Evolutionary conservation across 257 asterid genomes (phyloP).

Genomic region (Perilla frutescens): DNA sequence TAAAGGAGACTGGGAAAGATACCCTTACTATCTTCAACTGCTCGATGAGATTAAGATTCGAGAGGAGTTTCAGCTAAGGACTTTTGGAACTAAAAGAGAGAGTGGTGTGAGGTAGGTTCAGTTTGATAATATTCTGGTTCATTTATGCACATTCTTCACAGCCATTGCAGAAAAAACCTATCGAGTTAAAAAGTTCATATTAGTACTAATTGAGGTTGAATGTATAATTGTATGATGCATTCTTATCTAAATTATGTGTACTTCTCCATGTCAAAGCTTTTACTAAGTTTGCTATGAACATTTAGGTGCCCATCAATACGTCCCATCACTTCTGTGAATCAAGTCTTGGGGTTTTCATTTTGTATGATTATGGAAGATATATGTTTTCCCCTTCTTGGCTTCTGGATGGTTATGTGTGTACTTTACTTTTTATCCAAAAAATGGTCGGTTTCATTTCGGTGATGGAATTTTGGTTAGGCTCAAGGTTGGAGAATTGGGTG

Average conservation of each 20-base stretch:
- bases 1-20: conserved; percentile 90
- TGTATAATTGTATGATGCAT: background rate
- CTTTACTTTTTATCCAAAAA: background rate
- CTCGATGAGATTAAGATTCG: conserved; percentile 89
- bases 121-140: background rate
- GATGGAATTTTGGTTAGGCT: conserved; percentile 48
- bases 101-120: conserved; percentile 79
- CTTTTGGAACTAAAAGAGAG: conserved; percentile 90
- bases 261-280: background rate
- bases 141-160: background rate
- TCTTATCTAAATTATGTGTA: background rate
- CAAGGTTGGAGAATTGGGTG: conserved; percentile 81
- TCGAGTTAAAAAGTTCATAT: conserved; percentile 16
- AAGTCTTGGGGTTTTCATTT: background rate
- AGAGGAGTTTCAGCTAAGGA: conserved; percentile 89
- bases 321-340: too few relatives aligned
- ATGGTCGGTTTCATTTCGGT: background rate
- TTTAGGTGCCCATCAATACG: too few relatives aligned
- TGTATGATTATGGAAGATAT: background rate
- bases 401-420: background rate
- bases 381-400: background rate
- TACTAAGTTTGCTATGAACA: background rate
- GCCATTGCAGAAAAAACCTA: background rate
- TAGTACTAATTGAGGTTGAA: background rate
- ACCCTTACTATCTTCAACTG: conserved; percentile 82